Evolutionary conservation across 768 basidiomycete genomes (phyloP).

Genomic region (Mycena rosella): DNA sequence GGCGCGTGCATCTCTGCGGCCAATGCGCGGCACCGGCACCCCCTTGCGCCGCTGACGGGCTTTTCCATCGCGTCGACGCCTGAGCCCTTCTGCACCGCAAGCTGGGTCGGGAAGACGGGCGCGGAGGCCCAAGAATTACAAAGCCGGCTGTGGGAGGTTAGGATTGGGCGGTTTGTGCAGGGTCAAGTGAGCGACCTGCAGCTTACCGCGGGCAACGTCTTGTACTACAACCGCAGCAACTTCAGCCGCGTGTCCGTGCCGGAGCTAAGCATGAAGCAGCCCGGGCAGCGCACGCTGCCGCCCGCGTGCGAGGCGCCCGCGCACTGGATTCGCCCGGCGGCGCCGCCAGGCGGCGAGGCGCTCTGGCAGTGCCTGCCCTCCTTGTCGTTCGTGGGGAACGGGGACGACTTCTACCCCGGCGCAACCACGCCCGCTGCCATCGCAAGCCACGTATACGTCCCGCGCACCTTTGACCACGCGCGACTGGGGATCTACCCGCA

Average conservation of each 20-base stretch:
- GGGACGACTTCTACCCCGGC: conserved; percentile 23
- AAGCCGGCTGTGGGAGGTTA: conserved; percentile 15
- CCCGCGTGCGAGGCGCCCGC: conserved; percentile 18
- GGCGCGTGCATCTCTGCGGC: conserved; percentile 1
- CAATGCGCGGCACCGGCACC: conserved; percentile 19
- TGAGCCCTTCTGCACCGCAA: conserved; percentile 8
- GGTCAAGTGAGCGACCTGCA: conserved; percentile 21
- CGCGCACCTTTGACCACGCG: conserved; percentile 21
- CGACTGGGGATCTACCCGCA: conserved; percentile 12
- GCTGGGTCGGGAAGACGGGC: neutral
- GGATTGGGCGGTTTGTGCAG: conserved; percentile 11
- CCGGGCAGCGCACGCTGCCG: conserved; percentile 21
- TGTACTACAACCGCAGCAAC: conserved; percentile 13
- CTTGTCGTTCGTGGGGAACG: conserved; percentile 24
- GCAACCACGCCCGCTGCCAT: conserved; percentile 20
- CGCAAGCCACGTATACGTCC: conserved; percentile 28
- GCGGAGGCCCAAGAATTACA: neutral
- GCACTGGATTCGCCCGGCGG: conserved; percentile 23
- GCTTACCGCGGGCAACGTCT: neutral
- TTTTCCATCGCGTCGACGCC: conserved; percentile 14
- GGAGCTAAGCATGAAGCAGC: conserved; percentile 15
- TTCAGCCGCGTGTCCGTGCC: neutral
- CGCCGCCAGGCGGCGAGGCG: conserved; percentile 18
- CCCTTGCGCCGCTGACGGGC: conserved; percentile 9
- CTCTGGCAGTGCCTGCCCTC: conserved; percentile 22